Evolutionary conservation across 78 protist genomes (phyloP).

Genomic region (Neovahlkampfia damariscottae): DNA sequence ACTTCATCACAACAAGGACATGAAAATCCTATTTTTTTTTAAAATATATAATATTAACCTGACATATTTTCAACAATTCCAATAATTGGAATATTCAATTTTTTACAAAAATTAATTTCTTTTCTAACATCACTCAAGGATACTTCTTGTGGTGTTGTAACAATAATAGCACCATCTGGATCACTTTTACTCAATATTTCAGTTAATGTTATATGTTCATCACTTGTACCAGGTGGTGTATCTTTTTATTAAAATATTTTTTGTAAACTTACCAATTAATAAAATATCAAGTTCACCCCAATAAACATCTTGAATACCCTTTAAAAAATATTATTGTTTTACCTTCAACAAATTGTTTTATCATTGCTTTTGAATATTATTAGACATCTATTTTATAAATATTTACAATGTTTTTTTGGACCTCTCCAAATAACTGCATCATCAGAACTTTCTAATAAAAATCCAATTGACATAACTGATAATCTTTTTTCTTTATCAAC

Average conservation of each 20-base stretch:
- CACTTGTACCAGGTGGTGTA: slow-evolving; percentile 89
- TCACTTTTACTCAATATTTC: slow-evolving; percentile 33
- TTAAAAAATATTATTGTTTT: too few relatives aligned
- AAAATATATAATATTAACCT: too few relatives aligned
- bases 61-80: slow-evolving; percentile 68
- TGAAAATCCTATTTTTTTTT: slow-evolving; percentile 9
- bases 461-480: slow-evolving; percentile 63
- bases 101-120: slow-evolving; percentile 47
- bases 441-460: slow-evolving; percentile 28
- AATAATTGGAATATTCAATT: slow-evolving; percentile 16
- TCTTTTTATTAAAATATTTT: too few relatives aligned
- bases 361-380: too few relatives aligned
- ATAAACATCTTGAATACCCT: too few relatives aligned
- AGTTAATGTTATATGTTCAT: slow-evolving; percentile 68
- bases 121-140: slow-evolving; percentile 46
- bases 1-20: slow-evolving; percentile 27
- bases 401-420: slow-evolving; percentile 72
- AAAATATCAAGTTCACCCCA: slow-evolving; percentile 74
- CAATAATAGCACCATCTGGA: slow-evolving; percentile 70
- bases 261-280: too few relatives aligned
- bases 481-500: slow-evolving; percentile 24
- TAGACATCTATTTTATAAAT: too few relatives aligned
- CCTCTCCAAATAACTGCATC: slow-evolving; percentile 93
- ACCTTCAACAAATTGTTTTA: slow-evolving; percentile 58
- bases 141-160: slow-evolving; percentile 71